Conservation (phyloP, 2,329 filamentous ascomycete species). For the Fusarium anthophilum region DNA sequence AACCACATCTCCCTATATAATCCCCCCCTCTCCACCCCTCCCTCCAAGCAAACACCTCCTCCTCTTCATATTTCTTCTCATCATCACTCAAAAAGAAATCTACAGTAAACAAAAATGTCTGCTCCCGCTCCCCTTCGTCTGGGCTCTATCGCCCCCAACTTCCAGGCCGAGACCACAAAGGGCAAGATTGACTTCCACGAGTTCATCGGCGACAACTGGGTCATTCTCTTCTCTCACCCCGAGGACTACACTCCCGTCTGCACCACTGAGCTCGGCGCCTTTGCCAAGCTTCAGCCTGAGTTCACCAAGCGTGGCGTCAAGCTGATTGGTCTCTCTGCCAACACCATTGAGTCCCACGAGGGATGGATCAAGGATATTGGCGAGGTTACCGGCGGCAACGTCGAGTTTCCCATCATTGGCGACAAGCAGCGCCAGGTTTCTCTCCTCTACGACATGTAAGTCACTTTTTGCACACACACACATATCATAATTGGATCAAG, state of each 20-base stretch:
- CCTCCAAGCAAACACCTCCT: neutral
- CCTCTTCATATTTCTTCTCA: neutral
- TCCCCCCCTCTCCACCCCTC: conserved; percentile 5
- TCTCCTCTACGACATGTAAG: conserved; percentile 80
- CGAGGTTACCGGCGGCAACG: conserved; percentile 76
- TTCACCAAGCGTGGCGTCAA: conserved; percentile 89
- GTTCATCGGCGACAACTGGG: conserved; percentile 82
- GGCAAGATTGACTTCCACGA: conserved; percentile 85
- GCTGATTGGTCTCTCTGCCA: conserved; percentile 90
- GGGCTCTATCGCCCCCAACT: conserved; percentile 78
- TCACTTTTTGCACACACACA: no score
- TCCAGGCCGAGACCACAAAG: conserved; percentile 81
- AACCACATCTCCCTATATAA: conserved; percentile 28
- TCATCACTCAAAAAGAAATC: neutral
- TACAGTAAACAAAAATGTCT: conserved; percentile 43
- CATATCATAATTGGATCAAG: neutral
- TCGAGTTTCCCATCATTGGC: conserved; percentile 82
- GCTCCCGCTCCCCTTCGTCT: conserved; percentile 63
- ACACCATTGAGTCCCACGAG: conserved; percentile 84
- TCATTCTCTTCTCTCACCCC: conserved; percentile 85
- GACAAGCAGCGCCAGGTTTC: conserved; percentile 82
- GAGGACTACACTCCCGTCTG: conserved; percentile 95
- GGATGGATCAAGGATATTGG: conserved; percentile 92
- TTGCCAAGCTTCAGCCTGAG: conserved; percentile 88
- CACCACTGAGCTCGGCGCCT: conserved; percentile 94